Conservation (phyloP, 2,329 filamentous ascomycete species). For the Aspergillus thermomutatus region DNA sequence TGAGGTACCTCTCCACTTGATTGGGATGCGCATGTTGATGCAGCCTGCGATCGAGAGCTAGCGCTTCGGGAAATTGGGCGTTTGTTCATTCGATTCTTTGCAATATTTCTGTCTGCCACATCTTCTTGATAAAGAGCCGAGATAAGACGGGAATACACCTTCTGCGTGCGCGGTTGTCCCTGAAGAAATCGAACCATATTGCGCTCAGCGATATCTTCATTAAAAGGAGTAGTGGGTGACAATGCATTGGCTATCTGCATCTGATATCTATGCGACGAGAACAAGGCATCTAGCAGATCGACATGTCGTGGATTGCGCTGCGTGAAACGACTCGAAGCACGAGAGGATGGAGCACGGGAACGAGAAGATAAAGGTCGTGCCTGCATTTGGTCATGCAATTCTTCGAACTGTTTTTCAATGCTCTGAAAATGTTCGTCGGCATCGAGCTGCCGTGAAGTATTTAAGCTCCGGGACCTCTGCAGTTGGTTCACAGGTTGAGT, state of each 20-base stretch:
- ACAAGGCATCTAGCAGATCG: conserved; percentile 40
- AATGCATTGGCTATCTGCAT: conserved; percentile 19
- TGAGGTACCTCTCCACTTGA: background rate
- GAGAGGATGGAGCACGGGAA: conserved; percentile 23
- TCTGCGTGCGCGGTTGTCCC: conserved; percentile 22
- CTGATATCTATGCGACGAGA: conserved; percentile 30
- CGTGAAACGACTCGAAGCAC: conserved; percentile 17
- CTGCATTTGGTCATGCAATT: conserved; percentile 35
- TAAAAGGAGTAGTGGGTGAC: conserved; percentile 36
- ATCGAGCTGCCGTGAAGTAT: conserved; percentile 18
- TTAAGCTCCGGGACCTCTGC: conserved; percentile 13
- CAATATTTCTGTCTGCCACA: conserved; percentile 41
- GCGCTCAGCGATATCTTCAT: conserved; percentile 43
- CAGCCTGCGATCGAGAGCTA: conserved; percentile 14
- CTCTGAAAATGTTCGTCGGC: conserved; percentile 33
- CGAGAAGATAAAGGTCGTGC: conserved; percentile 26
- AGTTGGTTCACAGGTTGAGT: background rate
- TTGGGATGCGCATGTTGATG: background rate
- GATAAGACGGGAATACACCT: conserved; percentile 28
- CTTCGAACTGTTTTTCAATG: conserved; percentile 39
- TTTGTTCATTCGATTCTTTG: conserved; percentile 19
- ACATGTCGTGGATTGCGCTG: conserved; percentile 33
- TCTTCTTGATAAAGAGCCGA: conserved; percentile 41
- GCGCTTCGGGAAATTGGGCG: conserved; percentile 20
- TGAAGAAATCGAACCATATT: conserved; percentile 37